Evolutionary conservation across 2,329 filamentous ascomycete species (phyloP).

Genomic region (Dactylonectria macrodidyma): DNA sequence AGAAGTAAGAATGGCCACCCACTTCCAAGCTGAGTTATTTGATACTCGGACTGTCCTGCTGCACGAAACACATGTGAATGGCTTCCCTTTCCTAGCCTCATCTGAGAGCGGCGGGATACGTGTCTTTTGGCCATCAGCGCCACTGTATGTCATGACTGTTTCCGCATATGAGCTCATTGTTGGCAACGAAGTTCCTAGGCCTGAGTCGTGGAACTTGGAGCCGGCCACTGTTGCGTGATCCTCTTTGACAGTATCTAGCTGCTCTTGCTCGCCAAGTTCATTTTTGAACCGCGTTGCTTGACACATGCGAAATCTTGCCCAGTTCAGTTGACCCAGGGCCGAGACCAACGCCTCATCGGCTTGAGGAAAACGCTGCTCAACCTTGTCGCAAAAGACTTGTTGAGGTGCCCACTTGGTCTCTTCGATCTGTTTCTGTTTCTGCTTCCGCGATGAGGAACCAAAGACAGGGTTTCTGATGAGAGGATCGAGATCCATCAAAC

Average conservation of each 20-base stretch:
- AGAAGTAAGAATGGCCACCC: neutral
- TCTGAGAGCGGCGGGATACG: conserved; percentile 3
- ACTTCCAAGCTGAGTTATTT: conserved; percentile 5
- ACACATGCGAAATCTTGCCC: neutral
- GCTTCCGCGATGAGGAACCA: neutral
- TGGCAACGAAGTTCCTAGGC: conserved; percentile 7
- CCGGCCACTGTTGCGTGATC: neutral
- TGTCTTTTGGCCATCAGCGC: neutral
- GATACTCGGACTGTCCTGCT: neutral
- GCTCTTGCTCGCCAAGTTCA: neutral
- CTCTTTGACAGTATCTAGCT: neutral
- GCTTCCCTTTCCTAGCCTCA: neutral
- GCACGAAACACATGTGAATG: conserved; percentile 15
- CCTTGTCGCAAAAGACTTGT: conserved; percentile 1
- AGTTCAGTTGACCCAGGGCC: neutral
- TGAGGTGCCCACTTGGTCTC: neutral
- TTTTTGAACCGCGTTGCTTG: neutral
- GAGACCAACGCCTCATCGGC: neutral
- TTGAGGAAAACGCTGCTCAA: neutral
- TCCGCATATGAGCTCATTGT: neutral
- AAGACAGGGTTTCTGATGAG: conserved; percentile 1
- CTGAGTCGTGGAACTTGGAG: conserved; percentile 16
- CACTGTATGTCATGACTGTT: conserved; percentile 4
- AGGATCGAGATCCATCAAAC: conserved; percentile 18
- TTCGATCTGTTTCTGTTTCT: neutral